Conservation (phyloP, 129 eudicot species). For the Calendula officinalis region DNA sequence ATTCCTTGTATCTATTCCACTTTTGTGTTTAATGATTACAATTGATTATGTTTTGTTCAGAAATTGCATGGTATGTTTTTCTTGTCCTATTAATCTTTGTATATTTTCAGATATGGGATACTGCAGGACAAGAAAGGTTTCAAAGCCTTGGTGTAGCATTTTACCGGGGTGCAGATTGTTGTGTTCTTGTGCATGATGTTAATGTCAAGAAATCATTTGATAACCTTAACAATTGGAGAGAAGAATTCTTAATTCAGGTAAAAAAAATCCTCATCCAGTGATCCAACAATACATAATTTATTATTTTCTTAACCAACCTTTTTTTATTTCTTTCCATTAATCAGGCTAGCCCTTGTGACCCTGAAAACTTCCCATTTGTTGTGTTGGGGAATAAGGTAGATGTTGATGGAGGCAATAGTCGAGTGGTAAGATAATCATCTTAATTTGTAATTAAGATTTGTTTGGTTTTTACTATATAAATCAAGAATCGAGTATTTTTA, state of each 20-base stretch:
- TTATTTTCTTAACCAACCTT: not conserved
- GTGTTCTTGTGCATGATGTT: constrained; percentile 49
- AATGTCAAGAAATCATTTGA: constrained; percentile 55
- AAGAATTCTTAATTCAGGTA: constrained; percentile 50
- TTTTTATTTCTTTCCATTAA: constrained; percentile 1
- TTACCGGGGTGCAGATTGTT: constrained; percentile 53
- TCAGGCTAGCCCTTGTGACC: constrained; percentile 54
- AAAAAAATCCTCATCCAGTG: not conserved
- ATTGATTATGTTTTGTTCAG: not conserved
- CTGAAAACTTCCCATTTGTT: constrained; percentile 52
- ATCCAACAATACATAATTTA: not conserved
- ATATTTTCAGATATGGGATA: constrained; percentile 47
- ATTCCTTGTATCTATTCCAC: not conserved
- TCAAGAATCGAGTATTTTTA: not conserved
- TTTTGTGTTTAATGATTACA: constrained; percentile 10
- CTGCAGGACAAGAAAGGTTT: constrained; percentile 56
- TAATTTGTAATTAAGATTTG: not conserved
- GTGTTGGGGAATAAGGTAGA: constrained; percentile 52
- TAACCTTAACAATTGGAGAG: constrained; percentile 52
- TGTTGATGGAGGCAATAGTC: constrained; percentile 55
- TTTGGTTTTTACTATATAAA: constrained; percentile 1
- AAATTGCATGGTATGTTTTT: constrained; percentile 5
- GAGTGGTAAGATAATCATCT: constrained; percentile 41
- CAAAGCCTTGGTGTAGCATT: constrained; percentile 55
- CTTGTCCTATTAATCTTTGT: not conserved